A percentile compares a stretch with the other conserved stretches of the same genome.
These are phyloP conservation scores for Camellia oleifera DNA, from an alignment of 179 eudicot genomes.

Conservation along the genomic window DNA sequence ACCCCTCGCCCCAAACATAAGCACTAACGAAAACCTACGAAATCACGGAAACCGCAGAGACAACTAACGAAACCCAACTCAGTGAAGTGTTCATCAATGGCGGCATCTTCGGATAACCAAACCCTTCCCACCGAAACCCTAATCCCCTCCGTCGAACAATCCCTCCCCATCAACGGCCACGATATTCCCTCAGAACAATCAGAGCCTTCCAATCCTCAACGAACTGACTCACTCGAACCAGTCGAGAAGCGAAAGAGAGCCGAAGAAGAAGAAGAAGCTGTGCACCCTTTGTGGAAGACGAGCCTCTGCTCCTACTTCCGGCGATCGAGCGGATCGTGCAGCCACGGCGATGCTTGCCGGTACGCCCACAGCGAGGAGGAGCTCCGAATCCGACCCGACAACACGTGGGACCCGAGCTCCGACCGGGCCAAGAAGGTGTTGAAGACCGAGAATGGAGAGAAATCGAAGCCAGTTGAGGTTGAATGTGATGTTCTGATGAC, in stretches of 20 bases:
- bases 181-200: conserved; percentile 1
- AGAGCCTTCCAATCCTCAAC: conserved; percentile 11
- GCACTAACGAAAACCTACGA: too few species aligned
- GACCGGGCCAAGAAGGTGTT: conserved; percentile 62
- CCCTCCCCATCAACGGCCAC: conserved; percentile 13
- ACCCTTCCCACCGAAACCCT: conserved; percentile 32
- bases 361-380: conserved; percentile 81
- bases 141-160: conserved; percentile 18
- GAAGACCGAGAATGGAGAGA: conserved; percentile 27
- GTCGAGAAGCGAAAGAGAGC: conserved; percentile 61
- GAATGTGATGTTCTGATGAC: conserved; percentile 58
- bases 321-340: conserved; percentile 53
- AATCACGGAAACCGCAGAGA: too few species aligned
- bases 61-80: not conserved
- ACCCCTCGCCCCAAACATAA: too few species aligned
- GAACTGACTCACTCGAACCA: conserved; percentile 15
- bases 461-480: conserved; percentile 14
- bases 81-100: conserved; percentile 7
- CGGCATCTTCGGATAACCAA: conserved; percentile 16
- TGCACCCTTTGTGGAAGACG: conserved; percentile 70
- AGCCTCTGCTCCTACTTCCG: conserved; percentile 84
- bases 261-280: conserved; percentile 14
- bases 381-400: conserved; percentile 72
- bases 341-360: conserved; percentile 76
- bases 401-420: conserved; percentile 91